Conservation (phyloP, 345 rosid genomes). For the Carallia brachiata region DNA sequence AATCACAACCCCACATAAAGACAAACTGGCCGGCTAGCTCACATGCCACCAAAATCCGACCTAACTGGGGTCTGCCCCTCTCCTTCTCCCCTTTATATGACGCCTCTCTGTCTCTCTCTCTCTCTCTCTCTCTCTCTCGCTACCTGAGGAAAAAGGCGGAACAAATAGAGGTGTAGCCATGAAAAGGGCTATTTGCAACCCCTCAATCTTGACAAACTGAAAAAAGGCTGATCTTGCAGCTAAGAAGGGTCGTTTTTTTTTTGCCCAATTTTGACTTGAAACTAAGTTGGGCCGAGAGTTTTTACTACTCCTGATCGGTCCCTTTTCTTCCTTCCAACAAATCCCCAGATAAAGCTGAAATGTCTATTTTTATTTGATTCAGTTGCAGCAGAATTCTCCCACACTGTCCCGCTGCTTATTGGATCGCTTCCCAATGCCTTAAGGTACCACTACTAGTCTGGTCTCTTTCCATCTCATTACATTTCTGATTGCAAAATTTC, state of each 20-base stretch:
- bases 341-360: constrained; percentile 47
- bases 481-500: constrained; percentile 26
- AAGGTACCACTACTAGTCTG: constrained; percentile 62
- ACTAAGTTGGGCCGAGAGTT: constrained; percentile 29
- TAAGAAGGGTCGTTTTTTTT: constrained; percentile 18
- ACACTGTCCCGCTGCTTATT: constrained; percentile 13
- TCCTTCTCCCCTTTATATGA: not conserved
- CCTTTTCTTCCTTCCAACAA: constrained; percentile 36
- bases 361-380: constrained; percentile 45
- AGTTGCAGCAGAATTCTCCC: constrained; percentile 42
- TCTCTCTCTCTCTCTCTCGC: constrained; percentile 12
- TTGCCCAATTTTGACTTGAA: constrained; percentile 33
- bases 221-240: constrained; percentile 23
- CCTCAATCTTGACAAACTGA: constrained; percentile 14
- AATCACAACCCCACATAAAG: constrained; percentile 45
- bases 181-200: constrained; percentile 19
- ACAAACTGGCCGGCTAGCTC: constrained; percentile 70
- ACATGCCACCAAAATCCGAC: constrained; percentile 59
- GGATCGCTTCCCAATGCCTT: constrained; percentile 58
- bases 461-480: constrained; percentile 60
- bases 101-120: constrained; percentile 11
- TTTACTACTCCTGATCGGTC: constrained; percentile 37
- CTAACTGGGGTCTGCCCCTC: not conserved
- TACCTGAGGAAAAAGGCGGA: constrained; percentile 10
- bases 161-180: constrained; percentile 18